phyloP scores from a whole-genome alignment of 83 land plant species.

The Thuja plicata region DNA sequence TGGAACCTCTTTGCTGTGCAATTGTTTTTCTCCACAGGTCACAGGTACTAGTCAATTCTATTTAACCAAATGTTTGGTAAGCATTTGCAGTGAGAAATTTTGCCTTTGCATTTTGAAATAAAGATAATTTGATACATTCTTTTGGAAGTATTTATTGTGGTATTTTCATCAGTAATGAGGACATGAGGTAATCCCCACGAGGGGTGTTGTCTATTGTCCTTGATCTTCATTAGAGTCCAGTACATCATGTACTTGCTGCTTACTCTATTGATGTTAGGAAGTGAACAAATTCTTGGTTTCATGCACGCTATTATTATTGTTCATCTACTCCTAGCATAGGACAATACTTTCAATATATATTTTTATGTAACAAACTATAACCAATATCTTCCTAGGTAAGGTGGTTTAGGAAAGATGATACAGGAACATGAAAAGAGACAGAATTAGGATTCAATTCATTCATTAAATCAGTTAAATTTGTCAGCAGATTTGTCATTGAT shows the following conservation, averaged over 20 bases:
- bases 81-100: not conserved
- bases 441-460: too few species aligned
- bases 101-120: not conserved
- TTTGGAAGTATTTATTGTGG: not conserved
- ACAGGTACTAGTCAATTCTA: constrained; percentile 53
- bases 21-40: constrained; percentile 83
- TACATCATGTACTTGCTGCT: not conserved
- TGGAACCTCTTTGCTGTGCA: constrained; percentile 84
- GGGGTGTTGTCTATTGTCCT: not conserved
- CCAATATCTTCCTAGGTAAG: not conserved
- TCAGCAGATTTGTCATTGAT: too few species aligned
- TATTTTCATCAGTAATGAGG: not conserved
- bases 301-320: not conserved
- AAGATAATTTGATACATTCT: not conserved
- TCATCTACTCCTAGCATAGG: not conserved
- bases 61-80: not conserved
- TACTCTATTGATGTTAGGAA: not conserved
- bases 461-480: too few species aligned
- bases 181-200: not conserved
- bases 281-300: not conserved
- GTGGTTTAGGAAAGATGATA: too few species aligned
- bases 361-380: too few species aligned
- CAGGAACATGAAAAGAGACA: too few species aligned
- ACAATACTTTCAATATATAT: not conserved
- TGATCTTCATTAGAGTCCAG: not conserved